Conservation (phyloP, 2,329 filamentous ascomycete genomes). For the Ceratocystis alfenasii region DNA sequence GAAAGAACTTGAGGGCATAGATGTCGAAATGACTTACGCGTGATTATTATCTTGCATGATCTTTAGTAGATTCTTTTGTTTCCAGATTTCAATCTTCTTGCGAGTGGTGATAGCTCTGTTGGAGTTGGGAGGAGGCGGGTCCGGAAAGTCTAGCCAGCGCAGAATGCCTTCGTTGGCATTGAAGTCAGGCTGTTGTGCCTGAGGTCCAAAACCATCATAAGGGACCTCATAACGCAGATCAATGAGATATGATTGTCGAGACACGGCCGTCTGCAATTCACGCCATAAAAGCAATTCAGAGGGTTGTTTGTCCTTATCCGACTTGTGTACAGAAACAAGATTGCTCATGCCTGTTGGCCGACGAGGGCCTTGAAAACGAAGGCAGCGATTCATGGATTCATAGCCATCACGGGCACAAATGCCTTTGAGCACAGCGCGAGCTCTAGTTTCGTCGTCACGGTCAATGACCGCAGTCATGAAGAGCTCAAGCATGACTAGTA, state of each 20-base stretch:
- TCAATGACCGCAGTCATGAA: conserved; percentile 45
- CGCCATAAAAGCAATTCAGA: conserved; percentile 33
- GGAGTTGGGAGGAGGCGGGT: conserved; percentile 37
- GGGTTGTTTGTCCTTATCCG: conserved; percentile 27
- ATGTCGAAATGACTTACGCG: conserved; percentile 31
- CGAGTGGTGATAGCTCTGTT: conserved; percentile 39
- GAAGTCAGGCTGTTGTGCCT: conserved; percentile 35
- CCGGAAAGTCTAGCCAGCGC: conserved; percentile 49
- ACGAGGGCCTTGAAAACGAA: conserved; percentile 42
- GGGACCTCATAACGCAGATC: conserved; percentile 44
- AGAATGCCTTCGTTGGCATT: conserved; percentile 38
- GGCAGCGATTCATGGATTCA: conserved; percentile 38
- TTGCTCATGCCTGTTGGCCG: conserved; percentile 37
- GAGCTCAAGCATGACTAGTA: conserved; percentile 42
- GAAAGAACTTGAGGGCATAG: neutral
- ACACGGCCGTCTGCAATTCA: conserved; percentile 43
- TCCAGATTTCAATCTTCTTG: conserved; percentile 46
- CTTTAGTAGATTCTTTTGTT: conserved; percentile 37
- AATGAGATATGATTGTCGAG: conserved; percentile 45
- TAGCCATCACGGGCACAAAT: conserved; percentile 45
- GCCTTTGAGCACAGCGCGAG: conserved; percentile 44
- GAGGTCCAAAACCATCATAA: conserved; percentile 29
- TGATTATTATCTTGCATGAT: conserved; percentile 43
- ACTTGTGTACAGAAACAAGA: conserved; percentile 28
- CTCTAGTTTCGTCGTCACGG: conserved; percentile 38